Base-by-base conservation (phyloP, 257 asterid species). In the Salvia hispanica region DNA sequence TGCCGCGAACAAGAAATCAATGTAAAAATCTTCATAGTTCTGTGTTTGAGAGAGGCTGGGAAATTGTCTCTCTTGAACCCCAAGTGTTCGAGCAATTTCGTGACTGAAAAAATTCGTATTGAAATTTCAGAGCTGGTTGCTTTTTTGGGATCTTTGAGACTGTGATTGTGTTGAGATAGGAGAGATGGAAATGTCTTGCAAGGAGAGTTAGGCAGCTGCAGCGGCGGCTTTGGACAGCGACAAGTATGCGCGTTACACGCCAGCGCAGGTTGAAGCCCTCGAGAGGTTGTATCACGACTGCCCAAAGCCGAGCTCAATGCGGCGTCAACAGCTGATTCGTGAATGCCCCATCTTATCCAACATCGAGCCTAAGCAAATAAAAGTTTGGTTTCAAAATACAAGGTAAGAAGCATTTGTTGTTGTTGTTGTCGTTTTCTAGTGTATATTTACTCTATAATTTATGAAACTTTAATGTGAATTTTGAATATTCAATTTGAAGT, bases 361-460 rank as follows among this genome's bases (percentile, higher is more conserved):
- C 79, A 90, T 90, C 64, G 97, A 90, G 66, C 91, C 92, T 43
- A 90, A 85, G 73, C 97, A 90, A 76, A 90, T 90, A 88, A 90
- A 90, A 85, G 97, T 90, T 44, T 90, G 97, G 97, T 90, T 90
- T 66, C 97, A 90, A 78, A 90, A 90, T 77, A 85, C 95, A 77
- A 85, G 97, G 97, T 90, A 88, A 84, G 97, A 72, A 84, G 78
- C 54, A 34, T 60, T 4, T 37, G 42, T 6, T 18, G 31, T n/a
- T 28, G 7, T 55, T 61, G 31, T 18, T 10, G 60, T 52, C 14
- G 47, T 25, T 44, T 50, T 16, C 6, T 39, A 25, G 25, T 31
- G 9, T 18, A 18, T 18, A 18, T 18, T 18, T 18, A 18, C 5
- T 34, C 5, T 34, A 34, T 5, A 57, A 75, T 43, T 61, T 55